phyloP scores from a whole-genome alignment of 495 filamentous ascomycete genomes.

The Lindgomyces ingoldianus region DNA sequence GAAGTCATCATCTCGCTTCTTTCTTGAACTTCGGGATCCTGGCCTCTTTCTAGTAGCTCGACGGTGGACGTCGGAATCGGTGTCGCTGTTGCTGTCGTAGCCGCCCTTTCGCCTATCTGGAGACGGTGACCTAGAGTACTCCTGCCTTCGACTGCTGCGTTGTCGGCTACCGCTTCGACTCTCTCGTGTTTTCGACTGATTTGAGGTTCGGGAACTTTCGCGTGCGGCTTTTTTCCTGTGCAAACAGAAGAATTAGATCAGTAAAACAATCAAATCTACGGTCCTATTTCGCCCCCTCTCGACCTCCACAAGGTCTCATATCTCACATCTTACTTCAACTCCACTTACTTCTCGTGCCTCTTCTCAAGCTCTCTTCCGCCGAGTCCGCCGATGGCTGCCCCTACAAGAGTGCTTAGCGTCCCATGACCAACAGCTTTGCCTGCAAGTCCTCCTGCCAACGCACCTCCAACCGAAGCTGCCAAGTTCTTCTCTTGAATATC shows the following conservation, averaged over 20 bases:
- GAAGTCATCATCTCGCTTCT: background rate
- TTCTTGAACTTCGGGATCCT: conserved; percentile 1
- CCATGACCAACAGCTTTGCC: conserved; percentile 26
- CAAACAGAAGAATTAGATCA: conserved; percentile 7
- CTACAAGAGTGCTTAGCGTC: conserved; percentile 36
- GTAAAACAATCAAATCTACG: conserved; percentile 1
- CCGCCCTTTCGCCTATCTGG: conserved; percentile 6
- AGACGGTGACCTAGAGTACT: conserved; percentile 15
- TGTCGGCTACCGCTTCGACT: conserved; percentile 19
- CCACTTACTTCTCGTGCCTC: conserved; percentile 35
- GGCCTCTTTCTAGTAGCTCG: conserved; percentile 6
- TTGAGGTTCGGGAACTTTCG: background rate
- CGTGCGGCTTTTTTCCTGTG: conserved; percentile 20
- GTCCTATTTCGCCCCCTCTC: too few species aligned
- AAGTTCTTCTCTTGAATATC: conserved; percentile 28
- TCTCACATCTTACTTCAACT: background rate
- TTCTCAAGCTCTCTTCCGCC: conserved; percentile 34
- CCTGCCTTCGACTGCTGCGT: conserved; percentile 2
- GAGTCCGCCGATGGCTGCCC: conserved; percentile 29
- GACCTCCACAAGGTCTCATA: too few species aligned
- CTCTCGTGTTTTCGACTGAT: background rate
- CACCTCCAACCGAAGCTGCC: conserved; percentile 35
- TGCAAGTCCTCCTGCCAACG: conserved; percentile 36
- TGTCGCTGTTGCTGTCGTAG: conserved; percentile 13
- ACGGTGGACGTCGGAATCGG: conserved; percentile 23